phyloP scores from a whole-genome alignment of 495 filamentous ascomycete species.

The Apodospora peruviana region DNA sequence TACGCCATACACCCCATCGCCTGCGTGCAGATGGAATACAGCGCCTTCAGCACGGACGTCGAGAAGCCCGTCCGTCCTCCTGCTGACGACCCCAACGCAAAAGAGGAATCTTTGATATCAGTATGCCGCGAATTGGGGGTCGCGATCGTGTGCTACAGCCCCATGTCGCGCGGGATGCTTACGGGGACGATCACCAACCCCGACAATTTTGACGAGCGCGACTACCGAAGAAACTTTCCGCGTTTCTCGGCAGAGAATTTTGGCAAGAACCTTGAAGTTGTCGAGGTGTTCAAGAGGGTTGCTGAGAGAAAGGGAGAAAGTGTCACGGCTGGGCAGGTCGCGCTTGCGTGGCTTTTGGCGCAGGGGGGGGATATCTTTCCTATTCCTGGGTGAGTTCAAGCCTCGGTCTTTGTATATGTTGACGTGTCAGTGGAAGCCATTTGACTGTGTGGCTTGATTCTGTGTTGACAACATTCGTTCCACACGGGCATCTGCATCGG shows the following conservation, averaged over 20 bases:
- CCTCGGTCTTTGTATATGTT: not conserved
- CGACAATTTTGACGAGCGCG: constrained; percentile 60
- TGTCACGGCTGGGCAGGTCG: constrained; percentile 65
- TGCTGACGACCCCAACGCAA: not conserved
- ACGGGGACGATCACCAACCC: constrained; percentile 58
- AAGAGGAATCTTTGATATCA: constrained; percentile 19
- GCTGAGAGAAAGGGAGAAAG: constrained; percentile 56
- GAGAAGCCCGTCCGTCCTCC: constrained; percentile 1
- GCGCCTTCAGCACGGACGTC: constrained; percentile 14
- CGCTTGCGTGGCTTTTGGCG: constrained; percentile 63
- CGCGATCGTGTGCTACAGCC: constrained; percentile 59
- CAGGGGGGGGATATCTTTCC: constrained; percentile 46
- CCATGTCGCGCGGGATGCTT: constrained; percentile 49
- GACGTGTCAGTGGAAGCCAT: too few relatives aligned
- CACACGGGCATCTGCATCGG: too few relatives aligned
- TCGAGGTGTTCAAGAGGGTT: constrained; percentile 57
- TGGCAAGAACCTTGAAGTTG: constrained; percentile 67
- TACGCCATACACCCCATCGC: constrained; percentile 19
- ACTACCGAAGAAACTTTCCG: constrained; percentile 43
- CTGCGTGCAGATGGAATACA: constrained; percentile 18
- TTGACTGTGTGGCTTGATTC: too few relatives aligned
- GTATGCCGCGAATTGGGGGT: constrained; percentile 47
- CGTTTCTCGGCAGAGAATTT: constrained; percentile 68
- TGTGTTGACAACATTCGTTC: too few relatives aligned
- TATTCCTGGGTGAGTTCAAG: constrained; percentile 10